Percentiles rank a stretch among this genome's conserved stretches.
These are phyloP conservation scores for Mortierella sp. DNA, from an alignment of 371 early-diverging fungal species.

Conservation along the genomic window DNA sequence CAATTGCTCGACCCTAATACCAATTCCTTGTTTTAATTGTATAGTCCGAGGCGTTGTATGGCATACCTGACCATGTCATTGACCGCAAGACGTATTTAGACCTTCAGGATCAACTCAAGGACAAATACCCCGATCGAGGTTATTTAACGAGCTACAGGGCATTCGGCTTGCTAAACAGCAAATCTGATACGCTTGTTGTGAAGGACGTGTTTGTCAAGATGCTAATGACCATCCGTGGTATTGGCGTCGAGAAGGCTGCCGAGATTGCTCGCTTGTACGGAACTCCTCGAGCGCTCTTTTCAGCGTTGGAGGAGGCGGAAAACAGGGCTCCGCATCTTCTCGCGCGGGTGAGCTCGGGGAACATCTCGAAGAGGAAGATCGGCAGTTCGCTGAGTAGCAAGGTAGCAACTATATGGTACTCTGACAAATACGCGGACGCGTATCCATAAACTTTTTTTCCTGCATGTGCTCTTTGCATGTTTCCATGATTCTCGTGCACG, in stretches of 20 bases:
- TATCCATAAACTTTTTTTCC: no score
- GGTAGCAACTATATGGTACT: constrained; percentile 71
- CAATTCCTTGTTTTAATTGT: constrained; percentile 6
- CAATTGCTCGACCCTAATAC: background rate
- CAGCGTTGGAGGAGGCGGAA: constrained; percentile 48
- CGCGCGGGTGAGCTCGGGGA: constrained; percentile 39
- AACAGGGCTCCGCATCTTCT: constrained; percentile 3
- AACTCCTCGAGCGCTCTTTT: constrained; percentile 68
- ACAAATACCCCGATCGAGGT: constrained; percentile 40
- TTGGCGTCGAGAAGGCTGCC: constrained; percentile 85
- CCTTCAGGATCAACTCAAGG: constrained; percentile 59
- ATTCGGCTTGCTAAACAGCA: constrained; percentile 74
- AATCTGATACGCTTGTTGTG: constrained; percentile 71
- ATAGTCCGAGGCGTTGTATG: constrained; percentile 56
- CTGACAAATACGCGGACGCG: constrained; percentile 39
- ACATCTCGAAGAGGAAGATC: constrained; percentile 63
- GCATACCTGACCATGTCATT: constrained; percentile 67
- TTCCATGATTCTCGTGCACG: no score
- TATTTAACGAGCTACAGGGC: constrained; percentile 68
- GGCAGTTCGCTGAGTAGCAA: constrained; percentile 60
- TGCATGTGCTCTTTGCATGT: no score
- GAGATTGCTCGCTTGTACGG: constrained; percentile 75
- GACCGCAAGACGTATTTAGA: constrained; percentile 62
- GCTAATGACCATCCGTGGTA: constrained; percentile 84
- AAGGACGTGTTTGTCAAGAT: constrained; percentile 81